Conservation (phyloP, 768 basidiomycete genomes). For the Rhodotorula toruloides region DNA sequence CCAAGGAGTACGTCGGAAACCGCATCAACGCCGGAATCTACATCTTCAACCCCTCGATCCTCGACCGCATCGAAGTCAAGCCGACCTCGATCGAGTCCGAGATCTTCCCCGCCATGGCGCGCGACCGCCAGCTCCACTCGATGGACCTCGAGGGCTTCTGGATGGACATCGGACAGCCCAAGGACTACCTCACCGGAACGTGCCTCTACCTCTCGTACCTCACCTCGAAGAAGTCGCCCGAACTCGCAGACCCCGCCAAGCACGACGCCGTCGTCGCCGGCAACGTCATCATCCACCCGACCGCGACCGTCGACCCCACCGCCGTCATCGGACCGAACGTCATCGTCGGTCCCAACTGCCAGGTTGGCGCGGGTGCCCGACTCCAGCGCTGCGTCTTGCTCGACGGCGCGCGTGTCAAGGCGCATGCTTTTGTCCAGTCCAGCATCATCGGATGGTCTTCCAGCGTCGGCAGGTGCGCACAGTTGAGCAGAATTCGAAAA, state of each 20-base stretch:
- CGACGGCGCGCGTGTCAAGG: slow-evolving; percentile 50
- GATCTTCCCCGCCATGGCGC: slow-evolving; percentile 51
- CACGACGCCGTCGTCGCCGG: slow-evolving; percentile 51
- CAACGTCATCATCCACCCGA: slow-evolving; percentile 52
- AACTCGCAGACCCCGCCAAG: slow-evolving; percentile 47
- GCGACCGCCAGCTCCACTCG: slow-evolving; percentile 51
- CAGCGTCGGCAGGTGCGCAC: slow-evolving; percentile 41
- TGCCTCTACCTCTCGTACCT: slow-evolving; percentile 53
- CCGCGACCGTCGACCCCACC: slow-evolving; percentile 48
- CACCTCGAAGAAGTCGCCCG: slow-evolving; percentile 42
- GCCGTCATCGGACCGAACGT: slow-evolving; percentile 52
- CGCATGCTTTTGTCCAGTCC: slow-evolving; percentile 52
- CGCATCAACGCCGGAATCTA: slow-evolving; percentile 55
- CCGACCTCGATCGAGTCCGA: slow-evolving; percentile 54
- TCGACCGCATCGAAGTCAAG: slow-evolving; percentile 52
- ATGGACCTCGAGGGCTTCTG: slow-evolving; percentile 53
- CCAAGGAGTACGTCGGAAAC: slow-evolving; percentile 53
- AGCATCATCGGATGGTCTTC: slow-evolving; percentile 50
- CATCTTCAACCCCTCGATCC: slow-evolving; percentile 53
- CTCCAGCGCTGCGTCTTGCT: slow-evolving; percentile 52
- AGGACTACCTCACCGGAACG: slow-evolving; percentile 48
- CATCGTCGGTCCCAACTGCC: slow-evolving; percentile 50
- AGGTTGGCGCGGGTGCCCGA: slow-evolving; percentile 51
- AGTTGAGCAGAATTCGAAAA: too few relatives aligned
- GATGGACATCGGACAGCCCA: slow-evolving; percentile 54